Conservation (phyloP, 116 monocot genomes). For the Papilionanthe hybrid region DNA sequence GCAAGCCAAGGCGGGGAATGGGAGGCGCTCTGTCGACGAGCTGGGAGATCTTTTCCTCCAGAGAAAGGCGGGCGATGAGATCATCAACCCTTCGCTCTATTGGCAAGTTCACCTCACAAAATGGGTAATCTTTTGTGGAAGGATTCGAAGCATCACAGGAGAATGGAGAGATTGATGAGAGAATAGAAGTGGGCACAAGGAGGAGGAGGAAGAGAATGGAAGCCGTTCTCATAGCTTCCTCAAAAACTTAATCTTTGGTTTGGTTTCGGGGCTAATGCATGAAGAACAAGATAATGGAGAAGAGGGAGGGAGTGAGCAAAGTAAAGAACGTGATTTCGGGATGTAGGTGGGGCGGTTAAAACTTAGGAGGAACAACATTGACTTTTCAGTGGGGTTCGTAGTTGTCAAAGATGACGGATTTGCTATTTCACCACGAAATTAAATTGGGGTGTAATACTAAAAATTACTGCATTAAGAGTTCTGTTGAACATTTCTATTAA, state of each 20-base stretch:
- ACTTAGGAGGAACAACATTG: neutral
- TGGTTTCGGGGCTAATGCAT: no score
- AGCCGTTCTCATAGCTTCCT: neutral
- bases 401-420: neutral
- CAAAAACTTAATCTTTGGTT: no score
- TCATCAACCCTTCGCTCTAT: conserved; percentile 41
- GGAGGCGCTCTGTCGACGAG: conserved; percentile 63
- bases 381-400: neutral
- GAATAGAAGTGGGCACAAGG: neutral
- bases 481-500: no score
- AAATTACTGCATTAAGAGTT: no score
- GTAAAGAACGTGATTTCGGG: neutral
- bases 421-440: neutral
- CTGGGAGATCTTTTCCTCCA: conserved; percentile 79
- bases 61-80: conserved; percentile 55
- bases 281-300: neutral
- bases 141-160: conserved; percentile 50
- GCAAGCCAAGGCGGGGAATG: conserved; percentile 69
- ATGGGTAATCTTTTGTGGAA: conserved; percentile 18
- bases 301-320: neutral
- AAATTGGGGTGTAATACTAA: no score
- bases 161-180: conserved; percentile 42
- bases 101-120: conserved; percentile 53
- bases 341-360: neutral
- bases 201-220: neutral